Conservation (phyloP, 129 eudicot genomes). For the Flaveria linearis region DNA sequence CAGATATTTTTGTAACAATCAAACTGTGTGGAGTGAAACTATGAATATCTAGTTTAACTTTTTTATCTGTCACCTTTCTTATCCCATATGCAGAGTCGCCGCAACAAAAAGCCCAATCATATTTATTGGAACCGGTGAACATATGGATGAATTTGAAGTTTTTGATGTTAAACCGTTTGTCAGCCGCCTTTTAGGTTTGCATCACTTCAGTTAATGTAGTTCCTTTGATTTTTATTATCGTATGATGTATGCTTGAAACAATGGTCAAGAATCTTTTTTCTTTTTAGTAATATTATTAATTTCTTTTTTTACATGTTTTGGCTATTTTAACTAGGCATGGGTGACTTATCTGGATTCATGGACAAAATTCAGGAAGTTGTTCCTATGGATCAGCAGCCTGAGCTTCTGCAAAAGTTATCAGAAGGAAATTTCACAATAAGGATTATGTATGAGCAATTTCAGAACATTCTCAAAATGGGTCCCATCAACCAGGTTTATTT, state of each 20-base stretch:
- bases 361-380: constrained; percentile 96
- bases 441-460: constrained; percentile 83
- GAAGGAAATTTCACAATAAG: constrained; percentile 83
- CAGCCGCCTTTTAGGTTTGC: constrained; percentile 87
- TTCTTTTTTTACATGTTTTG: constrained; percentile 5
- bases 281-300: neutral
- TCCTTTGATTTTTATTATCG: neutral
- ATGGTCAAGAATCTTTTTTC: neutral
- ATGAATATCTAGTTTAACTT: neutral
- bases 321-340: constrained; percentile 64
- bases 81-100: constrained; percentile 67
- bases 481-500: constrained; percentile 77
- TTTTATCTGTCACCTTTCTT: neutral
- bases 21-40: neutral
- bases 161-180: constrained; percentile 94
- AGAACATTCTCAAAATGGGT: constrained; percentile 82
- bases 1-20: neutral
- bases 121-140: constrained; percentile 98
- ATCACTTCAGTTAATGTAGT: neutral
- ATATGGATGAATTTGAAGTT: constrained; percentile 92
- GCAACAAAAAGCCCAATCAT: constrained; percentile 94
- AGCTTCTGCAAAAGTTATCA: constrained; percentile 83
- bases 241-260: neutral
- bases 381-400: constrained; percentile 92
- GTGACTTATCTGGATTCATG: constrained; percentile 85